Conservation (phyloP, 768 basidiomycete species). For the Naganishia friedmannii region DNA sequence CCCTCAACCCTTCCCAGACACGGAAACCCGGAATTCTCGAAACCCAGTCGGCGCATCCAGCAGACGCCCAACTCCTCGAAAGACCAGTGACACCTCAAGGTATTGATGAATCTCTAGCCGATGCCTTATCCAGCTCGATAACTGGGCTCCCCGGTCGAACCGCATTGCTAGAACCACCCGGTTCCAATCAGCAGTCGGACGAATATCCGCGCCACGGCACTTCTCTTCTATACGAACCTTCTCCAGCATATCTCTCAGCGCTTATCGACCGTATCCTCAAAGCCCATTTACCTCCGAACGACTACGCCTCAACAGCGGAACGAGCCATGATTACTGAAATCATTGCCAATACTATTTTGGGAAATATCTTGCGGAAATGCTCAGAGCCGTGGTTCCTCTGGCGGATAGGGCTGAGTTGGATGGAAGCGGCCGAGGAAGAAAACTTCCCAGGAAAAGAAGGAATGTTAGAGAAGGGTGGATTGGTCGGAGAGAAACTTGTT, state of each 20-base stretch:
- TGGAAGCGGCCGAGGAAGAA: constrained; percentile 54
- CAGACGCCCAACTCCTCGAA: neutral
- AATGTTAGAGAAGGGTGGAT: neutral
- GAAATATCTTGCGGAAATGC: constrained; percentile 60
- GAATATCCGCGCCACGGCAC: neutral
- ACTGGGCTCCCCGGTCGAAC: neutral
- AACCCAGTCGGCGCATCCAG: neutral
- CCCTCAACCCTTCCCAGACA: neutral
- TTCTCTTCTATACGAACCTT: constrained; percentile 23
- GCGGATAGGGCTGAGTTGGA: constrained; percentile 63
- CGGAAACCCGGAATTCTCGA: neutral
- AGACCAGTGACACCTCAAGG: constrained; percentile 18
- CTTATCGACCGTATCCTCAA: constrained; percentile 70
- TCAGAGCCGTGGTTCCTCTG: constrained; percentile 90
- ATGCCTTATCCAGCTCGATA: constrained; percentile 21
- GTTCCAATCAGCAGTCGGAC: neutral
- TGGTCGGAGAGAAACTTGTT: too few species aligned
- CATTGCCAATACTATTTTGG: constrained; percentile 70
- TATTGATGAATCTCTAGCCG: constrained; percentile 12
- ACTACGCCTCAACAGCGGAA: constrained; percentile 74
- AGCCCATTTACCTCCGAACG: constrained; percentile 69
- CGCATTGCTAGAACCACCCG: neutral
- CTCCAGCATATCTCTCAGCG: constrained; percentile 40
- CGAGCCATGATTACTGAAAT: constrained; percentile 81
- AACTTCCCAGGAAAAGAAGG: neutral